phyloP scores from a whole-genome alignment of 352 stramenopile genomes.

The Phytopythium litorale region DNA sequence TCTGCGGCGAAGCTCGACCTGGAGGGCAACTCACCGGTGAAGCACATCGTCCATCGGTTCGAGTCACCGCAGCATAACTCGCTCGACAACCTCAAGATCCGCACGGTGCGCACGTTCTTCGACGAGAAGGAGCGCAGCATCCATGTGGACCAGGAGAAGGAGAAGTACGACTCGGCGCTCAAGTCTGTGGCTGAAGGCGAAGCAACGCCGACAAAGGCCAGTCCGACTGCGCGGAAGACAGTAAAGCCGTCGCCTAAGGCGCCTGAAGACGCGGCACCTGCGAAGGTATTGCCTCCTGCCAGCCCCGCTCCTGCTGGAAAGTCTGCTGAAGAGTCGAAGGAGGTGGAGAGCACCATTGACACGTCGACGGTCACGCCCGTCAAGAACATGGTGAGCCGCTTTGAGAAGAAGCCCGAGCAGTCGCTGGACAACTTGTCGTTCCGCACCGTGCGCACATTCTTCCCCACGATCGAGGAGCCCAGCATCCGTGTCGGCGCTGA shows the following conservation, averaged over 20 bases:
- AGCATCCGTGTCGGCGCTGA: conserved; percentile 42
- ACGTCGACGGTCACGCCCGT: conserved; percentile 11
- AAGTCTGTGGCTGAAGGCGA: conserved; percentile 17
- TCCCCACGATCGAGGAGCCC: conserved; percentile 35
- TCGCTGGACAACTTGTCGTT: conserved; percentile 44
- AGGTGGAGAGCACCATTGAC: not conserved
- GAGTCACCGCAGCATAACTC: conserved; percentile 47
- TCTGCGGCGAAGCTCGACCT: conserved; percentile 28
- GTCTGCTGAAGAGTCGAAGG: not conserved
- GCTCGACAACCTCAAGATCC: conserved; percentile 43
- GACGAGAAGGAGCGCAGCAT: conserved; percentile 33
- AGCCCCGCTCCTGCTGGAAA: not conserved
- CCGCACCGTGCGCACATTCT: conserved; percentile 51
- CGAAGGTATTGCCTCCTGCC: not conserved
- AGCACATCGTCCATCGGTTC: conserved; percentile 48
- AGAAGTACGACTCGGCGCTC: conserved; percentile 29
- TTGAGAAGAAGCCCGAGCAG: conserved; percentile 41
- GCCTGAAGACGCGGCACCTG: not conserved
- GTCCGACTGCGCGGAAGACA: not conserved
- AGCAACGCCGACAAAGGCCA: conserved; percentile 7
- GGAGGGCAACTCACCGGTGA: conserved; percentile 26
- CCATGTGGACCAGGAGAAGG: conserved; percentile 24
- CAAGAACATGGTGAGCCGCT: conserved; percentile 39
- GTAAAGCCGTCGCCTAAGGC: not conserved
- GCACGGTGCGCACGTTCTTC: conserved; percentile 59